Percentiles rank a stretch among this genome's conserved stretches.
These are phyloP conservation scores for Fomes fomentarius DNA, from an alignment of 1,284 basidiomycete genomes.

Conservation along the genomic window DNA sequence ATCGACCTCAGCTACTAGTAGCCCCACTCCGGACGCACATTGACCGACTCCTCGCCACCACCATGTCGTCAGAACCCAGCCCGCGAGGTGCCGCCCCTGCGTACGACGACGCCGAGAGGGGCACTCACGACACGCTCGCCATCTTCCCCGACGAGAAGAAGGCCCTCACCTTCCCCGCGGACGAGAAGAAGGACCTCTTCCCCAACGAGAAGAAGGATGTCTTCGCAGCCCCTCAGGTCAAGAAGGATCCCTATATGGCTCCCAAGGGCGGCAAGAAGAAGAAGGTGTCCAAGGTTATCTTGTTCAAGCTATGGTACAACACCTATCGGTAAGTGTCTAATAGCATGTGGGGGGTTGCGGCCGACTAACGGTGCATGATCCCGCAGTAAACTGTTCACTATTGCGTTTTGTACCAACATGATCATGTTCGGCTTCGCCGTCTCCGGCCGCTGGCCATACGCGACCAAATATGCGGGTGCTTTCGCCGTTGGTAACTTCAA, in stretches of 20 bases:
- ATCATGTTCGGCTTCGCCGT: slow-evolving; percentile 62
- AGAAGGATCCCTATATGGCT: slow-evolving; percentile 44
- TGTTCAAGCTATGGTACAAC: slow-evolving; percentile 69
- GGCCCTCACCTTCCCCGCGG: slow-evolving; percentile 20
- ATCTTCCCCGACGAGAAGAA: slow-evolving; percentile 40
- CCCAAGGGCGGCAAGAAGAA: slow-evolving; percentile 40
- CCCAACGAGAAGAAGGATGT: slow-evolving; percentile 40
- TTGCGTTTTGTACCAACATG: slow-evolving; percentile 60
- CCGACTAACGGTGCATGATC: background rate
- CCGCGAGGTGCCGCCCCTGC: slow-evolving; percentile 37
- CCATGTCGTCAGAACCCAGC: slow-evolving; percentile 29
- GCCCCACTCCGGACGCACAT: slow-evolving; percentile 1
- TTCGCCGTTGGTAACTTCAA: slow-evolving; percentile 60
- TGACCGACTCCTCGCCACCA: slow-evolving; percentile 15
- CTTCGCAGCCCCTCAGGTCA: slow-evolving; percentile 37
- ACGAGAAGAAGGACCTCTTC: slow-evolving; percentile 38
- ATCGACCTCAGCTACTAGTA: slow-evolving; percentile 17
- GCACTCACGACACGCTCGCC: slow-evolving; percentile 44
- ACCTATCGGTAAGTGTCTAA: slow-evolving; percentile 54
- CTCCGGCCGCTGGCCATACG: slow-evolving; percentile 68
- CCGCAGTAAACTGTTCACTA: slow-evolving; percentile 66
- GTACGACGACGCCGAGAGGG: slow-evolving; percentile 62
- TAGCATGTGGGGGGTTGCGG: background rate
- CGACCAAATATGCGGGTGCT: slow-evolving; percentile 58
- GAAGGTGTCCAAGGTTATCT: slow-evolving; percentile 58